Percentiles rank a stretch among this genome's conserved stretches.
Conservation (phyloP, 2,329 filamentous ascomycete species). For the Colletotrichum destructivum region DNA sequence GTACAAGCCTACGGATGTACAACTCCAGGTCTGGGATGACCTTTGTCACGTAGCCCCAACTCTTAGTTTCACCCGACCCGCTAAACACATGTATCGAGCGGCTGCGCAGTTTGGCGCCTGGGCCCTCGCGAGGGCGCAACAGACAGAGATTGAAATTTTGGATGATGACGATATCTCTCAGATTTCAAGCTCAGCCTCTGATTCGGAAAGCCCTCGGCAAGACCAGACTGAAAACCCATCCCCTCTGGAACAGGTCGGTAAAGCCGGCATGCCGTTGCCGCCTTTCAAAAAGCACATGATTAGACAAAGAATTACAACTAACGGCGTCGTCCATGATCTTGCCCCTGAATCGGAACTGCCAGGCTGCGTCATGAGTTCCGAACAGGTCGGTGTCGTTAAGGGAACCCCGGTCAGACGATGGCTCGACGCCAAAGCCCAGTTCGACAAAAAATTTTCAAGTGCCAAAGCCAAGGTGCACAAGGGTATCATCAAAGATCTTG, state of each 20-base stretch:
- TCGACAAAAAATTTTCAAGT: constrained; percentile 80
- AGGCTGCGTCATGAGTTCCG: constrained; percentile 73
- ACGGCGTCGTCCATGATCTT: constrained; percentile 82
- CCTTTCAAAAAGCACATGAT: constrained; percentile 91
- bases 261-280: constrained; percentile 87
- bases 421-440: constrained; percentile 80
- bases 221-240: constrained; percentile 44
- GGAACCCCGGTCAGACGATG: constrained; percentile 85
- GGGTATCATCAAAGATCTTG: constrained; percentile 80
- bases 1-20: constrained; percentile 89
- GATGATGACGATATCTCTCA: constrained; percentile 84
- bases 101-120: constrained; percentile 95
- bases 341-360: constrained; percentile 75
- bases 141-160: constrained; percentile 83
- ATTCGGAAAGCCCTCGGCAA: constrained; percentile 51
- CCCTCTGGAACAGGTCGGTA: constrained; percentile 73
- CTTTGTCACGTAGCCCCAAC: constrained; percentile 94
- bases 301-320: constrained; percentile 85
- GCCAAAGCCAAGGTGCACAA: constrained; percentile 81
- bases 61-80: constrained; percentile 94
- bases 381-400: constrained; percentile 85
- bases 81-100: constrained; percentile 95
- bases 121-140: constrained; percentile 87
- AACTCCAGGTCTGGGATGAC: constrained; percentile 96
- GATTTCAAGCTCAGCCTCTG: constrained; percentile 73